Conservation (phyloP, 208 protist genomes). For the Leishmania major region DNA sequence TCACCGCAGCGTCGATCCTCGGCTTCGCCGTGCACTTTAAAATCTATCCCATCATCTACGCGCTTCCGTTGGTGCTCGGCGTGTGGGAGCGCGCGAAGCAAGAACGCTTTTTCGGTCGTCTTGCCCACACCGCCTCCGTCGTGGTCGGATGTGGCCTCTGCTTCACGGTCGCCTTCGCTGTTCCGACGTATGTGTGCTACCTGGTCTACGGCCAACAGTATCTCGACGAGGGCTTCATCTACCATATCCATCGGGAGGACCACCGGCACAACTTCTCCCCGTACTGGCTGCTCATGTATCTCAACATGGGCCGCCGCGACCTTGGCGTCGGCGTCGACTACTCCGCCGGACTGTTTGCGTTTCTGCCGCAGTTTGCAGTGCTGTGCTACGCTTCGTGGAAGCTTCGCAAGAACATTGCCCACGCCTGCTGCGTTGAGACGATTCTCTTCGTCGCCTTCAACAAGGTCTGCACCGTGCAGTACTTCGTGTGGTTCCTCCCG, state of each 20-base stretch:
- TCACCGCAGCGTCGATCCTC: conserved; percentile 55
- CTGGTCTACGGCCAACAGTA: conserved; percentile 72
- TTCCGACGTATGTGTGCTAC: conserved; percentile 67
- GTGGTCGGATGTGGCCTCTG: conserved; percentile 48
- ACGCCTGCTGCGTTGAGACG: conserved; percentile 84
- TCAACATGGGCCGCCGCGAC: conserved; percentile 64
- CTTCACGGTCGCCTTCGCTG: conserved; percentile 47
- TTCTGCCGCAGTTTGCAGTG: conserved; percentile 85
- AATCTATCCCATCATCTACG: conserved; percentile 94
- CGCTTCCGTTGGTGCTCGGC: conserved; percentile 69
- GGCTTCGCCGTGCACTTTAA: conserved; percentile 92
- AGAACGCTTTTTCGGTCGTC: neutral
- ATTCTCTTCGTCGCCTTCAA: conserved; percentile 95
- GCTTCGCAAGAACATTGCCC: conserved; percentile 72
- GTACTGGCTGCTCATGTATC: conserved; percentile 93
- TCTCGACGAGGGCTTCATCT: conserved; percentile 80
- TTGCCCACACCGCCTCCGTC: conserved; percentile 19
- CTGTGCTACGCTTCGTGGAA: conserved; percentile 72
- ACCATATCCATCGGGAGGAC: conserved; percentile 82
- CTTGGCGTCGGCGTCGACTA: conserved; percentile 53
- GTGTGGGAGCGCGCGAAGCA: conserved; percentile 46
- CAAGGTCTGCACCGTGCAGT: conserved; percentile 95
- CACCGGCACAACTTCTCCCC: conserved; percentile 94
- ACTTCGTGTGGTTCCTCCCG: conserved; percentile 95
- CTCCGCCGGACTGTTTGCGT: conserved; percentile 71